Evolutionary conservation across 2,329 filamentous ascomycete species (phyloP).

Genomic region (Alternaria brassicicola): DNA sequence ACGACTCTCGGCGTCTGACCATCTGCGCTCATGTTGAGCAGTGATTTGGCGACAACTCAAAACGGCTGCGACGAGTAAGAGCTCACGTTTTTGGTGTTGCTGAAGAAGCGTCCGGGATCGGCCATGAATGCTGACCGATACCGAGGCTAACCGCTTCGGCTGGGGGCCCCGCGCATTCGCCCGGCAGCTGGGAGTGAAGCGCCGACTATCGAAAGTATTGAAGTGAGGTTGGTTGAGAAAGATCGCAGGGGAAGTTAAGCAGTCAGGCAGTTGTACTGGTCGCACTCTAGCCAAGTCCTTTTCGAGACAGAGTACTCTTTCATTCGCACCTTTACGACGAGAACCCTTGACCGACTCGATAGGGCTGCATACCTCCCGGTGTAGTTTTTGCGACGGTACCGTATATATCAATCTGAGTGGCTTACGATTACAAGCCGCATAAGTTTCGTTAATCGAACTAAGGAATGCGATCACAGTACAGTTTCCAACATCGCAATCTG

Average conservation of each 20-base stretch:
- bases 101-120: not conserved
- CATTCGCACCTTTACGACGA: no score
- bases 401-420: no score
- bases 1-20: slow-evolving; percentile 27
- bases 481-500: not conserved
- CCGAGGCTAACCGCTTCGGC: slow-evolving; percentile 3
- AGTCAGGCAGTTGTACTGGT: no score
- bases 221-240: no score
- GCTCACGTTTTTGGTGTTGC: not conserved
- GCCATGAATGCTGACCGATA: not conserved
- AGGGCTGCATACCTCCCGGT: no score
- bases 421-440: not conserved
- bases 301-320: no score
- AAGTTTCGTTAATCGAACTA: not conserved
- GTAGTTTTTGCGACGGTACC: no score
- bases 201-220: no score
- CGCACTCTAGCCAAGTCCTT: no score
- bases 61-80: not conserved
- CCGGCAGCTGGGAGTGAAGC: no score
- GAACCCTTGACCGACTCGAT: no score
- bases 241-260: no score
- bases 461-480: not conserved
- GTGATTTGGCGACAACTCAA: not conserved
- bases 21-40: slow-evolving; percentile 25
- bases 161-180: not conserved